Evolutionary conservation across 2,329 filamentous ascomycete genomes (phyloP).

Genomic region (Chrysoporthe cubensis): DNA sequence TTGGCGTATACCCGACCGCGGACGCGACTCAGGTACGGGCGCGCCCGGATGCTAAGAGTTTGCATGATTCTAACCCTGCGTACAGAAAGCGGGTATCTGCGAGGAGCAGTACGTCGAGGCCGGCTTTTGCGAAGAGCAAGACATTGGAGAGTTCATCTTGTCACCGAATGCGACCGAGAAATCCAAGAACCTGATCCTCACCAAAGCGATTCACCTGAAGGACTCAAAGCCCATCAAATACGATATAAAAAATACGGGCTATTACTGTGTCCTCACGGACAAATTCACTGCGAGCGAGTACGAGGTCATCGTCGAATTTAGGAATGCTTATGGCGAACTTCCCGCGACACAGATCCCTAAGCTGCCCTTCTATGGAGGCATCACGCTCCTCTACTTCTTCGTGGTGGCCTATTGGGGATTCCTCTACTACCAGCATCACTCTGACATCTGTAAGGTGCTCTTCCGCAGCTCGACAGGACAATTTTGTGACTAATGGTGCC

Average conservation of each 20-base stretch:
- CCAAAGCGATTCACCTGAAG: constrained; percentile 81
- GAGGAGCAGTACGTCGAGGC: constrained; percentile 69
- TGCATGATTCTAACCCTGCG: constrained; percentile 37
- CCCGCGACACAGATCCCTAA: constrained; percentile 96
- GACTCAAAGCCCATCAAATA: constrained; percentile 77
- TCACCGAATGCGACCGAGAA: constrained; percentile 73
- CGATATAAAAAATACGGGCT: constrained; percentile 84
- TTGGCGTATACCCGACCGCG: constrained; percentile 68
- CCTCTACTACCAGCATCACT: constrained; percentile 90
- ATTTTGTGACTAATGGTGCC: constrained; percentile 37
- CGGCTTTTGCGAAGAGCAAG: constrained; percentile 73
- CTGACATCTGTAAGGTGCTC: constrained; percentile 74
- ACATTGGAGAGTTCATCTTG: constrained; percentile 84
- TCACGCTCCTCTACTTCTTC: constrained; percentile 91
- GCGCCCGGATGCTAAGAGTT: constrained; percentile 11
- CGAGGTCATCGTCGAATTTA: constrained; percentile 82
- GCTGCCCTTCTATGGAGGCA: constrained; percentile 92
- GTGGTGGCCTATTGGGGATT: constrained; percentile 90
- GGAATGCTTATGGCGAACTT: constrained; percentile 95
- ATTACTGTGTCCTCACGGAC: constrained; percentile 89
- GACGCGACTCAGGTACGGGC: constrained; percentile 57
- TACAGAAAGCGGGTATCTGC: constrained; percentile 65
- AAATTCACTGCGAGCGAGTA: constrained; percentile 72
- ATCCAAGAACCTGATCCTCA: constrained; percentile 74
- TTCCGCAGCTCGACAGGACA: background rate